Evolutionary conservation across 495 filamentous ascomycete species (phyloP).

Genomic region (Penicillium verhagenii): DNA sequence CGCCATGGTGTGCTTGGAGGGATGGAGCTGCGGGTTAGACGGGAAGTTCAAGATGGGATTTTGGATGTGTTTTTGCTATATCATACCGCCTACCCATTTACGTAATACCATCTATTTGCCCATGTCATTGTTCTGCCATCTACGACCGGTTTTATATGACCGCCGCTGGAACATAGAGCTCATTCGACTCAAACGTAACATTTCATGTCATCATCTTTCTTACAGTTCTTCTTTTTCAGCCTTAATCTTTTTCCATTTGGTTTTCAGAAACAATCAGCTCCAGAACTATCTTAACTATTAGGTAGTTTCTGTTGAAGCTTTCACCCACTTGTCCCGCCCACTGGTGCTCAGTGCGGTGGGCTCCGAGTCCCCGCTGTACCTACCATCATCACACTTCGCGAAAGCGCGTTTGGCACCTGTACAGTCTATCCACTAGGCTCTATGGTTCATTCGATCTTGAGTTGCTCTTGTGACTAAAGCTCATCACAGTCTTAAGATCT

Average conservation of each 20-base stretch:
- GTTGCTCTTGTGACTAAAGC: constrained; percentile 8
- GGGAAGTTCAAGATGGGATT: constrained; percentile 11
- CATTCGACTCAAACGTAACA: not conserved
- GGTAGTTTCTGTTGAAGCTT: not conserved
- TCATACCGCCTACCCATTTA: constrained; percentile 25
- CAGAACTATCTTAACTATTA: no score
- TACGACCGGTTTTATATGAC: not conserved
- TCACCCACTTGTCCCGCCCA: constrained; percentile 18
- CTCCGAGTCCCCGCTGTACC: constrained; percentile 33
- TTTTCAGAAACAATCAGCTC: no score
- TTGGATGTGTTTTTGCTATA: constrained; percentile 31
- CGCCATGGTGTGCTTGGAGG: constrained; percentile 46
- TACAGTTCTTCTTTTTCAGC: not conserved
- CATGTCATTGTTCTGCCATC: not conserved
- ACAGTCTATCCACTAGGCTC: not conserved
- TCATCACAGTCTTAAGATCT: not conserved
- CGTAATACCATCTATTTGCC: no score
- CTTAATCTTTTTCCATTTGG: not conserved
- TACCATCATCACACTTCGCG: constrained; percentile 13
- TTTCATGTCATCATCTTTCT: not conserved
- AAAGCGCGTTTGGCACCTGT: not conserved
- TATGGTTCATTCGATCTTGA: constrained; percentile 6
- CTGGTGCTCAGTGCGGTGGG: constrained; percentile 25
- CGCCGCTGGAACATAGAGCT: not conserved
- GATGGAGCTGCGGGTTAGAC: constrained; percentile 27